Base-by-base conservation (phyloP, 768 basidiomycete species). In the Pholiota conissans region DNA sequence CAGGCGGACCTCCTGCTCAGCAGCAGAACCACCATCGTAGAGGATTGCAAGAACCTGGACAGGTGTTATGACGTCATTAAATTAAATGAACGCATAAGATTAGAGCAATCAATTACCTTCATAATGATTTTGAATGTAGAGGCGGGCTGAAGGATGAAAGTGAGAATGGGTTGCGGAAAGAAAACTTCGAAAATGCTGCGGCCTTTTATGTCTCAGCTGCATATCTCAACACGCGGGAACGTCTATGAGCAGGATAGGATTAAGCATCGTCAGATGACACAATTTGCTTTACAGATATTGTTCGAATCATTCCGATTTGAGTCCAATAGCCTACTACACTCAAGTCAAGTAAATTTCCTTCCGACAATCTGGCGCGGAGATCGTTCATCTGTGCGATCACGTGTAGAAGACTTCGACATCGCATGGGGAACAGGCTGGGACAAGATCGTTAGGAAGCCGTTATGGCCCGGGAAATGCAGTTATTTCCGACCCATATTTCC, bases 41-140 rank as follows among this genome's bases (percentile, higher is more conserved):
- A 91, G 79, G 65, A 91, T 85, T 67, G 87, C 87, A 47, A 92
- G 81, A 65, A 91, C 74, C 87, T 91, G 4, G 11, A 3, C 18
- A 48, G 26, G 30, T 26, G 49, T 5, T 20, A 48, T 60, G 40
- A 58, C 22, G 32, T 60, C 52, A 56, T 65, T 50, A 58, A 63
- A 40, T 42, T 57, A 26, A 22, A 16, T 37, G 42, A 8, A 13
- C 22, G 13, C 39, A 40, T 32, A n/a, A 10, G 14, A 45, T 30
- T 14, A 30, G 16, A 28, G 9, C 51, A 42, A 47, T 47, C 27
- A 49, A 29, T 39, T 32, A 54, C 64, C 65, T 68, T 66, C 64
- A 69, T 69, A 28, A 39, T 60, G 39, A 49, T 34, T 48, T 42
- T 20, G 22, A 49, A 47, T 49, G 29, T 51, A 57, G 37, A 39